Conservation (phyloP, 768 basidiomycete genomes). For the Tricholoma bakamatsutake region DNA sequence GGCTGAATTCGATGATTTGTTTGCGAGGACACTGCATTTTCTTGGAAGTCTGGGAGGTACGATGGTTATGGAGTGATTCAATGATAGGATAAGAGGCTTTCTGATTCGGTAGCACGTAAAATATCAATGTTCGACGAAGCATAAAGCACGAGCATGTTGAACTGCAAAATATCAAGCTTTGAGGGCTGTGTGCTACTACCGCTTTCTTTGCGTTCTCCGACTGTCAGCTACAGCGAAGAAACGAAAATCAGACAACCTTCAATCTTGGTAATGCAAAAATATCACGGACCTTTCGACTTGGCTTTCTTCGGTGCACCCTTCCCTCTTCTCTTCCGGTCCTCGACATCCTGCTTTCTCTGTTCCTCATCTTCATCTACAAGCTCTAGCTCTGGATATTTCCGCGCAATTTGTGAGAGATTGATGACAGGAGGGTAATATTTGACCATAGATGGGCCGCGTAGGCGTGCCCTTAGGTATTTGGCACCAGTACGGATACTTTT, state of each 20-base stretch:
- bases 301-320: slow-evolving; percentile 84
- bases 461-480: slow-evolving; percentile 79
- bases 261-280: background rate
- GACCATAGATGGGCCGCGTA: slow-evolving; percentile 83
- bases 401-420: slow-evolving; percentile 46
- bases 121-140: background rate
- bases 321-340: slow-evolving; percentile 64
- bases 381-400: slow-evolving; percentile 49
- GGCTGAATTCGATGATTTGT: slow-evolving; percentile 59
- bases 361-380: slow-evolving; percentile 63
- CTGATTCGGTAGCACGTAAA: background rate
- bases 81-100: background rate
- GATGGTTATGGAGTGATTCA: background rate
- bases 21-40: slow-evolving; percentile 53
- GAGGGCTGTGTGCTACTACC: slow-evolving; percentile 14
- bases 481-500: slow-evolving; percentile 76
- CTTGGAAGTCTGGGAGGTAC: slow-evolving; percentile 41
- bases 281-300: slow-evolving; percentile 52
- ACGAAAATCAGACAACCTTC: background rate
- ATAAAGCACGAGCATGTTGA: background rate
- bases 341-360: slow-evolving; percentile 63
- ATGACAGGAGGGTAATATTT: slow-evolving; percentile 73
- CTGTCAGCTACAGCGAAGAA: slow-evolving; percentile 36
- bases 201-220: slow-evolving; percentile 42
- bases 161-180: background rate